A percentile compares a stretch with the other conserved stretches of the same genome.
Evolutionary conservation across 2,329 filamentous ascomycete genomes (phyloP).

Genomic region (Pseudogymnoascus sp.): DNA sequence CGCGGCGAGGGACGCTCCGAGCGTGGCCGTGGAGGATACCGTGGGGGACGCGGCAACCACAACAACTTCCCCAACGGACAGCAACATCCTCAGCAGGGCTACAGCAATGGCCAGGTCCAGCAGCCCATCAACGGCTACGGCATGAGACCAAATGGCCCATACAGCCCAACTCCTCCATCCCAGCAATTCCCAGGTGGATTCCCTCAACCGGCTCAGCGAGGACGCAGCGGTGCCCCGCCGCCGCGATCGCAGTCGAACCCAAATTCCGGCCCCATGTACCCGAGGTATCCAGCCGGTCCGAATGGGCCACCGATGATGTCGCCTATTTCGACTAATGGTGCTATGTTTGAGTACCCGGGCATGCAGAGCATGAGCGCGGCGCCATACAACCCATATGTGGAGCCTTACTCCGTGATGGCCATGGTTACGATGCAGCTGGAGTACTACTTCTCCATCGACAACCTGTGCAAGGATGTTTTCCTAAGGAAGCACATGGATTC

Average conservation of each 20-base stretch:
- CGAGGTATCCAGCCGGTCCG: slow-evolving; percentile 31
- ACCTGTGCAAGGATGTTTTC: slow-evolving; percentile 87
- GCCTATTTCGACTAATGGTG: slow-evolving; percentile 39
- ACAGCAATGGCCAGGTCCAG: slow-evolving; percentile 32
- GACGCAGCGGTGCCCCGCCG: slow-evolving; percentile 35
- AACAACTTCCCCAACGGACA: slow-evolving; percentile 27
- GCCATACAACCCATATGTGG: slow-evolving; percentile 49
- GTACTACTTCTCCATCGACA: slow-evolving; percentile 96
- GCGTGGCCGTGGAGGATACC: slow-evolving; percentile 37
- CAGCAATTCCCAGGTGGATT: slow-evolving; percentile 28
- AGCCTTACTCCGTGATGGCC: slow-evolving; percentile 40
- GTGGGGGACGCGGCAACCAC: slow-evolving; percentile 36
- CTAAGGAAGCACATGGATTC: slow-evolving; percentile 89
- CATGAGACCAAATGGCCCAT: slow-evolving; percentile 24
- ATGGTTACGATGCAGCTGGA: slow-evolving; percentile 53
- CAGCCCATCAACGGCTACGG: slow-evolving; percentile 23
- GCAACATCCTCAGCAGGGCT: slow-evolving; percentile 28
- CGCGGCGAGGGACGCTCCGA: slow-evolving; percentile 33
- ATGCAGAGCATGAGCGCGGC: slow-evolving; percentile 50
- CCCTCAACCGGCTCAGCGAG: slow-evolving; percentile 30
- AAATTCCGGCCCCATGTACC: slow-evolving; percentile 40
- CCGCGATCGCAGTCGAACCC: slow-evolving; percentile 56
- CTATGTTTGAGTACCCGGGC: slow-evolving; percentile 47
- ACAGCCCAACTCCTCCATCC: slow-evolving; percentile 32
- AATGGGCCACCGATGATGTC: slow-evolving; percentile 30